phyloP scores from a whole-genome alignment of 495 filamentous ascomycete genomes.

The Aspergillus diversus region DNA sequence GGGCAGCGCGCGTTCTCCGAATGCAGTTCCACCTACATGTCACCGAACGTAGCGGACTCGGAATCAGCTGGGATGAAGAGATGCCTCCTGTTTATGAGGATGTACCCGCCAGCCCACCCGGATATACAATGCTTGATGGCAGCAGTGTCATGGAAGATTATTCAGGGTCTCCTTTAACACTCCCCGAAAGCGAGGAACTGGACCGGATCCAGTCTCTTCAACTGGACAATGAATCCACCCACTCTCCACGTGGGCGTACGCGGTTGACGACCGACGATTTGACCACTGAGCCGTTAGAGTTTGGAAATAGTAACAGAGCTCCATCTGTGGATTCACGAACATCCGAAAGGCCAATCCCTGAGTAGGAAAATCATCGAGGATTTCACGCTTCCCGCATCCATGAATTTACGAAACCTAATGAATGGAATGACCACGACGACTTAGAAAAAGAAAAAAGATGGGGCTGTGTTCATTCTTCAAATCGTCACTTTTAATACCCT shows the following conservation, averaged over 20 bases:
- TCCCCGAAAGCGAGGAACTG: slow-evolving; percentile 48
- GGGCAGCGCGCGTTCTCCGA: slow-evolving; percentile 84
- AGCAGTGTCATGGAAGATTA: slow-evolving; percentile 50
- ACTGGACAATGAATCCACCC: slow-evolving; percentile 42
- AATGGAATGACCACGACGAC: slow-evolving; percentile 17
- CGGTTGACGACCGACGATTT: slow-evolving; percentile 29
- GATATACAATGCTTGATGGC: slow-evolving; percentile 60
- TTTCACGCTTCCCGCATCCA: slow-evolving; percentile 3
- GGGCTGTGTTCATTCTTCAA: background rate
- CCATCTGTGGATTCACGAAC: slow-evolving; percentile 21
- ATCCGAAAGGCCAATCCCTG: background rate
- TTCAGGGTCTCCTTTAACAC: slow-evolving; percentile 43
- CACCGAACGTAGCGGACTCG: slow-evolving; percentile 83
- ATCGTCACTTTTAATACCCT: slow-evolving; percentile 1
- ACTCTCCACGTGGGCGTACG: slow-evolving; percentile 37
- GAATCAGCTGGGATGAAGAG: slow-evolving; percentile 97
- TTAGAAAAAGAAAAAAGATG: slow-evolving; percentile 5
- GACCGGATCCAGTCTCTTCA: slow-evolving; percentile 49
- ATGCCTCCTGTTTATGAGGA: slow-evolving; percentile 93
- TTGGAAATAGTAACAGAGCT: slow-evolving; percentile 22
- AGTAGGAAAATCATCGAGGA: background rate
- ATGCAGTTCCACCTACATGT: slow-evolving; percentile 86
- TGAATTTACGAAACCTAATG: slow-evolving; percentile 23
- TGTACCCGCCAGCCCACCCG: slow-evolving; percentile 84
- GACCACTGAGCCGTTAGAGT: slow-evolving; percentile 24